A percentile compares a stretch with the other conserved stretches of the same genome.
Evolutionary conservation across 495 filamentous ascomycete genomes (phyloP).

Genomic region (Penicillium ucsense): DNA sequence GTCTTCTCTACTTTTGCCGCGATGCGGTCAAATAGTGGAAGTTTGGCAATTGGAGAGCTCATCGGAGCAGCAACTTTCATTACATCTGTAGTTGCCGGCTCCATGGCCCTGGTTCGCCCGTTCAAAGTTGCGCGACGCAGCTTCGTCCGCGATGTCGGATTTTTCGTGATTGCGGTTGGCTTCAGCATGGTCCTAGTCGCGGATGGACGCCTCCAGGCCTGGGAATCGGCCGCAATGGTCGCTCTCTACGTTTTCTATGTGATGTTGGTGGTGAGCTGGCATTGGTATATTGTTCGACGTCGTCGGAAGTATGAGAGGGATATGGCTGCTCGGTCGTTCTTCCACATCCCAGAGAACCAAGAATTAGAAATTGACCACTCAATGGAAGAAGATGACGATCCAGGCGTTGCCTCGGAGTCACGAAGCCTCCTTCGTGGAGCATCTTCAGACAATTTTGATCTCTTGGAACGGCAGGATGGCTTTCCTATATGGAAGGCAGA

Average conservation of each 20-base stretch:
- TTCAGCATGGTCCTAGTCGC: constrained; percentile 84
- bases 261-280: constrained; percentile 78
- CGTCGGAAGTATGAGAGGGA: constrained; percentile 53
- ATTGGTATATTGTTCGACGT: constrained; percentile 64
- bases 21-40: constrained; percentile 92
- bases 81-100: constrained; percentile 93
- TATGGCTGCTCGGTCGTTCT: constrained; percentile 62
- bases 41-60: constrained; percentile 89
- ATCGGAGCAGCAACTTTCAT: constrained; percentile 96
- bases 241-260: constrained; percentile 90
- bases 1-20: constrained; percentile 98
- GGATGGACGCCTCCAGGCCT: constrained; percentile 74
- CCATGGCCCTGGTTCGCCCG: constrained; percentile 90
- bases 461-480: constrained; percentile 54
- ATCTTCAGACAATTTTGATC: constrained; percentile 57
- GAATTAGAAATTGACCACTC: constrained; percentile 57
- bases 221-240: constrained; percentile 89
- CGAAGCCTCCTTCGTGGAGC: constrained; percentile 42
- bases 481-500: constrained; percentile 35
- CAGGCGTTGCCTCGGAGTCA: constrained; percentile 41
- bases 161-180: constrained; percentile 78
- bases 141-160: constrained; percentile 86
- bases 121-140: constrained; percentile 83
- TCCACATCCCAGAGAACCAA: constrained; percentile 58
- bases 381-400: constrained; percentile 61